Base-by-base conservation (phyloP, 2,329 filamentous ascomycete species). In the Lachnellula subtilissima region DNA sequence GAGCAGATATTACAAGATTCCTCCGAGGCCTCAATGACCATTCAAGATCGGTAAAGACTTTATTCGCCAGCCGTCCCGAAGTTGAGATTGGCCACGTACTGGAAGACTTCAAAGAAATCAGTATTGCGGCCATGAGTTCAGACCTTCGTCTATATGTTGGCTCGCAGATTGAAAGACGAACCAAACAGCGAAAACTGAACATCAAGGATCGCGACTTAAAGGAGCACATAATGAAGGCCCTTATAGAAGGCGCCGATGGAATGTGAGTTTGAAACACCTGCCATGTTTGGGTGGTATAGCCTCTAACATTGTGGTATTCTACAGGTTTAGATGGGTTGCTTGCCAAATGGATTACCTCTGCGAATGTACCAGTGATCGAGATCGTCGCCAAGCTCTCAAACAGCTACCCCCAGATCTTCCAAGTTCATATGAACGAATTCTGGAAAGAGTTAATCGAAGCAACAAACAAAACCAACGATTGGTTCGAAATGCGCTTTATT, bases 331-430 rank as follows among this genome's bases (percentile, higher is more conserved):
- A 22, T 70, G 66, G 68, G 66, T 67, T 8, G 35, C 67, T 36
- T 70, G 66, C 50, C 68, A 70, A 32, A 58, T 70, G 32, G 69
- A 70, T 51, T 64, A 65, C 43, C 52, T 70, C 0, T 69, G 63
- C 49, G 60, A 65, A n/a, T 56, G 63, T 12, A 50, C 49, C 4
- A 69, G 48, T 35, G 65, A 69, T 50, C 39, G 46, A 25, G 59
- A 61, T 6, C 59, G 62, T 1, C 60, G 64, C 4, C 52, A 61
- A 42, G 67, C 67, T 17, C 51, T 70, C 1, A 57, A 50, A n/a
- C 48, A 54, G 25, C 56, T 70, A 15, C 67, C 68, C 15, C 61
- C 59, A 14, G 56, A 55, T 45, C 53, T 70, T 2, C 22, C 55
- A 6, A 57, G 54, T 25, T 65, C 62, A 2, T 70, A 70, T 46